Evolutionary conservation across 805 yeast genomes (phyloP).

Genomic region (Yarrowia divulgata): DNA sequence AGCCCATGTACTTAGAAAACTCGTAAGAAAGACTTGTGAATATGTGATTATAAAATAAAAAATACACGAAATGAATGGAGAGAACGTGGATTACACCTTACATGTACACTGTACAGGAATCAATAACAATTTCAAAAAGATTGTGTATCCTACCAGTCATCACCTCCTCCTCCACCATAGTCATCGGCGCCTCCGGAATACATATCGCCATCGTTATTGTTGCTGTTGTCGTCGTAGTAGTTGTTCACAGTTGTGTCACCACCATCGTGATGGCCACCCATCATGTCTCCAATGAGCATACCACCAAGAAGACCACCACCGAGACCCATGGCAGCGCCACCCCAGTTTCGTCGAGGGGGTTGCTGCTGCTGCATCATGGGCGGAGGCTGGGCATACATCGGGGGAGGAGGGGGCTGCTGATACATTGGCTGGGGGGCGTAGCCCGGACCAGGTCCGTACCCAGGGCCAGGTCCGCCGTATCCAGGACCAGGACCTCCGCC

Average conservation of each 20-base stretch:
- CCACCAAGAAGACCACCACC: conserved; percentile 74
- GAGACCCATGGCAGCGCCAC: conserved; percentile 55
- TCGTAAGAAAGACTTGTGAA: too few species aligned
- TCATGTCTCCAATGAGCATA: conserved; percentile 58
- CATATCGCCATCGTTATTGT: conserved; percentile 47
- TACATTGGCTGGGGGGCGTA: conserved; percentile 48
- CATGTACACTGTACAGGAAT: too few species aligned
- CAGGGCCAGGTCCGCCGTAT: conserved; percentile 24
- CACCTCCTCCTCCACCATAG: conserved; percentile 53
- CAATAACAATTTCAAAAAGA: neutral
- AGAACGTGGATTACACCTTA: too few species aligned
- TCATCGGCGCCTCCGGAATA: conserved; percentile 50
- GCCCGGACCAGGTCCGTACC: conserved; percentile 41
- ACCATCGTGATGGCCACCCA: conserved; percentile 55
- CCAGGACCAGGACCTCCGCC: conserved; percentile 43
- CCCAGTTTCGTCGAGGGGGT: conserved; percentile 51
- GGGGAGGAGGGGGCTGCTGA: conserved; percentile 47
- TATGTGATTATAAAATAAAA: too few species aligned
- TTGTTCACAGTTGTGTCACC: conserved; percentile 51
- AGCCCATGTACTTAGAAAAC: neutral
- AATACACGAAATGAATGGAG: too few species aligned
- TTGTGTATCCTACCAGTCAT: conserved; percentile 21
- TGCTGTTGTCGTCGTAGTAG: conserved; percentile 48
- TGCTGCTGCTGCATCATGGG: conserved; percentile 48
- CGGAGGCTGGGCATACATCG: conserved; percentile 44